phyloP scores from a whole-genome alignment of 192 early-diverging fungal species.

The Pecoramyces ruminantium region DNA sequence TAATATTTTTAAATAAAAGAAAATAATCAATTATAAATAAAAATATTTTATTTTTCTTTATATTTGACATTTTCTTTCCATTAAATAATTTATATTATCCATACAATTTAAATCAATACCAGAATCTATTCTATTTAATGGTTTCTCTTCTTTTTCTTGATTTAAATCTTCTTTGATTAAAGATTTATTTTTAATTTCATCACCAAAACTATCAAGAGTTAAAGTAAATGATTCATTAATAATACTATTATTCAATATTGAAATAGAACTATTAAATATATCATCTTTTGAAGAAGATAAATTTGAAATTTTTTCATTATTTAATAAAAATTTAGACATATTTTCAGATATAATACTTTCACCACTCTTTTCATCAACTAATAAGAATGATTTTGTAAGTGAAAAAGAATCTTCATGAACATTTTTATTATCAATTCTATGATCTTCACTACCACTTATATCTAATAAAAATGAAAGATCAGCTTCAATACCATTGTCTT shows the following conservation, averaged over 20 bases:
- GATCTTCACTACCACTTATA: no score
- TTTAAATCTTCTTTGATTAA: neutral
- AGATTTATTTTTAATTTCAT: neutral
- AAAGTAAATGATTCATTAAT: neutral
- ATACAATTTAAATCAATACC: neutral
- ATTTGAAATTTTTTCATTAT: neutral
- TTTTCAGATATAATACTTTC: neutral
- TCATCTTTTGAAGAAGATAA: neutral
- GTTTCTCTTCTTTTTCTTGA: neutral
- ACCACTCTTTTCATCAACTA: neutral
- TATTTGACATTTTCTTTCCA: neutral
- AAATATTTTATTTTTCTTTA: neutral
- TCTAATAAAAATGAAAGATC: no score
- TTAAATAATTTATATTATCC: neutral
- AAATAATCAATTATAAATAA: no score
- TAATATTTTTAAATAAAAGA: no score
- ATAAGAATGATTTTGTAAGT: neutral
- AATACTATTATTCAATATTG: neutral
- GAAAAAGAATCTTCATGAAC: neutral
- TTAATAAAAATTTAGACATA: neutral
- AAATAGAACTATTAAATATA: neutral
- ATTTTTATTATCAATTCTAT: neutral
- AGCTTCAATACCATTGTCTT: neutral
- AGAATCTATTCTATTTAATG: neutral
- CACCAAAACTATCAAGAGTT: neutral